Percentiles rank a stretch among this genome's conserved stretches.
Conservation (phyloP, 2,329 filamentous ascomycete species). For the Penicillium decumbens region DNA sequence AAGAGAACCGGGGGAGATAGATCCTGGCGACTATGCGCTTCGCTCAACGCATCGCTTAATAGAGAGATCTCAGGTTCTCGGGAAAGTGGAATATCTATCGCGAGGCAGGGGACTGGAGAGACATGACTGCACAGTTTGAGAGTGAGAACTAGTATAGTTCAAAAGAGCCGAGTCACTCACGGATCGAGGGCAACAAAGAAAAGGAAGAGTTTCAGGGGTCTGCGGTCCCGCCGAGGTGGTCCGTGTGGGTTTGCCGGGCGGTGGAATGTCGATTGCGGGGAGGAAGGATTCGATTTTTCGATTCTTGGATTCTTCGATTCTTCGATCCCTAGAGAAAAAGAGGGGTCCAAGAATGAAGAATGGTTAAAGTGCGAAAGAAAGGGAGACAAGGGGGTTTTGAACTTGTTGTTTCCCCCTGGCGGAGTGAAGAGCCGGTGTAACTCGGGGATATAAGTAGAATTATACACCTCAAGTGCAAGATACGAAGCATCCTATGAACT, state of each 20-base stretch:
- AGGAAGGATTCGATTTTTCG: not conserved
- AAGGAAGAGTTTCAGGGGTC: conserved; percentile 4
- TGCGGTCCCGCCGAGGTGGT: conserved; percentile 18
- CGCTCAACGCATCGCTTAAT: conserved; percentile 13
- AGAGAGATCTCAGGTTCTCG: not conserved
- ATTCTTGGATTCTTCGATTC: not conserved
- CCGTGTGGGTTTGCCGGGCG: conserved; percentile 15
- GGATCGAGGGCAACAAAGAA: conserved; percentile 1
- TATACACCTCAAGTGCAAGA: not conserved
- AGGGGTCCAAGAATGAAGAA: not conserved
- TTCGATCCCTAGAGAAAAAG: not conserved
- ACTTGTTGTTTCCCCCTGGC: not conserved
- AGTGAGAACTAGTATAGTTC: not conserved
- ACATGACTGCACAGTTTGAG: conserved; percentile 14
- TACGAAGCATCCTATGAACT: not conserved
- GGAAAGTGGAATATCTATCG: conserved; percentile 9
- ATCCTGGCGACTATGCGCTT: not conserved
- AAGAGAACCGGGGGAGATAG: not conserved
- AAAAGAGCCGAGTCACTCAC: not conserved
- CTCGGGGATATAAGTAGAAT: not conserved
- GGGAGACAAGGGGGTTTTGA: not conserved
- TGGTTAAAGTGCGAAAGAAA: not conserved
- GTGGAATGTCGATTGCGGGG: conserved; percentile 11
- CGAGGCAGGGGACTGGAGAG: conserved; percentile 2
- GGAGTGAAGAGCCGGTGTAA: not conserved